A percentile compares a stretch with the other conserved stretches of the same genome.
Conservation (phyloP, 139 green algal genomes). For the Gonium pectorale region DNA sequence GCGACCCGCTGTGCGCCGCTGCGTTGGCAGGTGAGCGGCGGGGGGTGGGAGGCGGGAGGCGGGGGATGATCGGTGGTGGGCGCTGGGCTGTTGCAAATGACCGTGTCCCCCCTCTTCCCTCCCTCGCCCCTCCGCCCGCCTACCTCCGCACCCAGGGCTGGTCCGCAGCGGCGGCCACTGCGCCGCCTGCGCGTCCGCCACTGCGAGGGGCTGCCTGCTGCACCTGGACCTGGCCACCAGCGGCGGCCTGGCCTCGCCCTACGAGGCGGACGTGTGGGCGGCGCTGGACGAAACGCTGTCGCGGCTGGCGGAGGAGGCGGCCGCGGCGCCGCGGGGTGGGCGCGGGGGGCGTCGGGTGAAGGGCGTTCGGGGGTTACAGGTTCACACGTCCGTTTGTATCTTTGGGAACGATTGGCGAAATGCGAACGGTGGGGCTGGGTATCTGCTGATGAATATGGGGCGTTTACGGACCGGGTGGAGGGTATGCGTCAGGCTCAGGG, state of each 20-base stretch:
- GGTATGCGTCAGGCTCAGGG: no score
- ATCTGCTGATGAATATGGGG: no score
- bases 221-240: conserved; percentile 8
- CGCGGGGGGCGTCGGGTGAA: background rate
- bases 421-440: no score
- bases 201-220: conserved; percentile 17
- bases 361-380: no score
- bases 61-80: background rate
- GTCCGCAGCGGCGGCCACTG: background rate
- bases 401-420: no score
- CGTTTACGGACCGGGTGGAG: no score
- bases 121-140: background rate
- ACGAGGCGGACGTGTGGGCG: conserved; percentile 28
- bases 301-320: background rate
- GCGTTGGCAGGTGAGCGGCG: conserved; percentile 19
- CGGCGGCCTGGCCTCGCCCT: conserved; percentile 1
- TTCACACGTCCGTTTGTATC: no score
- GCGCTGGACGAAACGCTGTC: background rate
- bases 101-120: no score
- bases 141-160: conserved; percentile 1
- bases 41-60: background rate
- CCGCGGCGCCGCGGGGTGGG: conserved; percentile 12
- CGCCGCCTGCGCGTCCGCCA: background rate
- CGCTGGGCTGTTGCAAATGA: background rate
- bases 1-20: conserved; percentile 3